phyloP scores from a whole-genome alignment of 306 rosid species.

The Hippophae gyantsensis region DNA sequence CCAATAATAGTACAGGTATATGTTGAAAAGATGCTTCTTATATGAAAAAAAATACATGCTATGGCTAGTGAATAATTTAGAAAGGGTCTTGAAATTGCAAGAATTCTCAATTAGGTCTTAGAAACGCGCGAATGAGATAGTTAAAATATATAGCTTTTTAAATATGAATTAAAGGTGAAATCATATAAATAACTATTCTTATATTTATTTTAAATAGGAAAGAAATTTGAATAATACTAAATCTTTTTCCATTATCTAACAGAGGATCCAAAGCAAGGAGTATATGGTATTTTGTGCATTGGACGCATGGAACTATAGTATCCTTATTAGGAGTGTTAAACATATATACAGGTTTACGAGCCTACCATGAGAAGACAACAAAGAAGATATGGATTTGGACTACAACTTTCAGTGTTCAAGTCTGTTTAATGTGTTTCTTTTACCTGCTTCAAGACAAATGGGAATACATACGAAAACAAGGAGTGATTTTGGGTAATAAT shows the following conservation, averaged over 20 bases:
- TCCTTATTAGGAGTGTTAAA: constrained; percentile 56
- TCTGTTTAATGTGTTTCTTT: constrained; percentile 44
- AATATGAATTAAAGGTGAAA: too few species aligned
- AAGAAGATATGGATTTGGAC: constrained; percentile 48
- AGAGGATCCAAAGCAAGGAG: constrained; percentile 71
- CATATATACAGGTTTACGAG: constrained; percentile 62
- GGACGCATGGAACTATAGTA: constrained; percentile 64
- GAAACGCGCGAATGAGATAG: too few species aligned
- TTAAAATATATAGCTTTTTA: too few species aligned
- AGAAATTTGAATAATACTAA: not conserved
- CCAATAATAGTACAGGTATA: too few species aligned
- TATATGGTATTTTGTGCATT: constrained; percentile 60
- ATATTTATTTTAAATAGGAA: too few species aligned
- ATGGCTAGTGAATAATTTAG: too few species aligned
- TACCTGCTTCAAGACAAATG: constrained; percentile 93
- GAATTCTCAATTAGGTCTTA: too few species aligned
- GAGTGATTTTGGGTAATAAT: constrained; percentile 33
- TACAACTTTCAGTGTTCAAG: constrained; percentile 52
- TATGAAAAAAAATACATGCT: too few species aligned
- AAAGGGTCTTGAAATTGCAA: too few species aligned
- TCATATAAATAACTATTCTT: too few species aligned
- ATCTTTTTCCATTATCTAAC: constrained; percentile 9
- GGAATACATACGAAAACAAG: constrained; percentile 54
- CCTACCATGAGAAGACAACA: constrained; percentile 69
- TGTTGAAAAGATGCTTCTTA: too few species aligned